Base-by-base conservation (phyloP, 1,284 basidiomycete species). In the Rhizoctonia solani region DNA sequence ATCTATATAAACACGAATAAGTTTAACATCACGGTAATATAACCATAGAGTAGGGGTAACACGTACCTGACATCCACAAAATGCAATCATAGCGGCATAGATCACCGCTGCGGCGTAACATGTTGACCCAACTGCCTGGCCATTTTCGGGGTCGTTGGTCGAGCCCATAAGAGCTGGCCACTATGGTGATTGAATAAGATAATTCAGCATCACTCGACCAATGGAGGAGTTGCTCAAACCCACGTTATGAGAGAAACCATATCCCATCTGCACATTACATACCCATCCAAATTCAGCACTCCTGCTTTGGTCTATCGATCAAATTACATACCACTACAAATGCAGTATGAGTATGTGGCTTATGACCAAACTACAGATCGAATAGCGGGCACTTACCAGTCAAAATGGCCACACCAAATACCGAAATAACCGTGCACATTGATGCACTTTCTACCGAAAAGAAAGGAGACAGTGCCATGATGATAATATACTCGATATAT, bases 21-120 rank as follows among this genome's bases (percentile, higher is more conserved):
- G 19, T 44, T 6, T 16, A 54, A 44, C 21, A 27, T 27, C 44
- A 14, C 44, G 8, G 13, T 39, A 39, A 39, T 8, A 8, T 16
- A 39, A 8, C 9, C 37, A n/a, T n/a, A 4, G n/a, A 30, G 27
- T 11, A 54, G 52, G 16, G n/a, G 49, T n/a, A 50, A 19, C 6
- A 69, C 69, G 41, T 1, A 80, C 80, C 74, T 84, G 82, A 63
- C 80, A 77, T 19, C 79, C 78, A 70, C 82, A 84, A 73, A 83
- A 82, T 3, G 74, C 77, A 23, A 82, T 74, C 71, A 83, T 81
- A 1, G 70, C 77, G 16, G 77, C 77, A 67, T 83, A 84, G 50
- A 83, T 75, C 19, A 80, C 69, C 0, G 81, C 81, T 4, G 81
- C 80, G 29, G 76, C 73, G 71, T 83, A 84, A 73, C 81, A 81